A percentile compares a stretch with the other conserved stretches of the same genome.
These are phyloP conservation scores for Narthecium ossifragum DNA, from an alignment of 106 monocot species.

Conservation along the genomic window DNA sequence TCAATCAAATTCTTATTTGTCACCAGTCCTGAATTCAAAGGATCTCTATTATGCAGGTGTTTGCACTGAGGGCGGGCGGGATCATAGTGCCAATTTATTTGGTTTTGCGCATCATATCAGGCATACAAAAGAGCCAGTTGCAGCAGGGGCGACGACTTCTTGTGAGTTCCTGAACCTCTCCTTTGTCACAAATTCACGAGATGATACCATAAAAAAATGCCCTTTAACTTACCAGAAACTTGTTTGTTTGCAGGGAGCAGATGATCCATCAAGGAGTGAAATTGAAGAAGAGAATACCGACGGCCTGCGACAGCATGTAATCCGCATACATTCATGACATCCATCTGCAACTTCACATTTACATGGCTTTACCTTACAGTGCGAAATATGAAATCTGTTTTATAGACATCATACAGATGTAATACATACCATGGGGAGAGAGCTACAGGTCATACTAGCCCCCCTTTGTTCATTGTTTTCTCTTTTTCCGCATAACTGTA, in stretches of 20 bases:
- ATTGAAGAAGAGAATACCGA: neutral
- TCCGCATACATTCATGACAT: neutral
- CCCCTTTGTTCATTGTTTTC: no score
- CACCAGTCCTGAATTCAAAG: neutral
- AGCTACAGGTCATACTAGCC: no score
- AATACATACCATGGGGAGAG: no score
- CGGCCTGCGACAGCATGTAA: neutral
- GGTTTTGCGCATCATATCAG: constrained; percentile 35
- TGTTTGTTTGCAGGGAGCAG: neutral
- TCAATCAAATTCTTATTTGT: neutral
- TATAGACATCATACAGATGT: no score
- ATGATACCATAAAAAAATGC: no score
- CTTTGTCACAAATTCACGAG: neutral
- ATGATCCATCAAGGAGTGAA: neutral
- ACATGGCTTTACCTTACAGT: no score
- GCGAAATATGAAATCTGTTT: no score
- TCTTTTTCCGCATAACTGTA: no score
- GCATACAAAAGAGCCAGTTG: constrained; percentile 26
- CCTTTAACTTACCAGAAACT: no score
- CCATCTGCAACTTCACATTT: neutral
- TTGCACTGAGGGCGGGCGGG: constrained; percentile 50
- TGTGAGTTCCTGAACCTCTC: constrained; percentile 8
- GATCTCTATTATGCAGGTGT: constrained; percentile 24
- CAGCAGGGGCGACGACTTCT: constrained; percentile 8
- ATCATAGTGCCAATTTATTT: constrained; percentile 55